Conservation (phyloP, 257 asterid genomes). For the Coffea canephora region DNA sequence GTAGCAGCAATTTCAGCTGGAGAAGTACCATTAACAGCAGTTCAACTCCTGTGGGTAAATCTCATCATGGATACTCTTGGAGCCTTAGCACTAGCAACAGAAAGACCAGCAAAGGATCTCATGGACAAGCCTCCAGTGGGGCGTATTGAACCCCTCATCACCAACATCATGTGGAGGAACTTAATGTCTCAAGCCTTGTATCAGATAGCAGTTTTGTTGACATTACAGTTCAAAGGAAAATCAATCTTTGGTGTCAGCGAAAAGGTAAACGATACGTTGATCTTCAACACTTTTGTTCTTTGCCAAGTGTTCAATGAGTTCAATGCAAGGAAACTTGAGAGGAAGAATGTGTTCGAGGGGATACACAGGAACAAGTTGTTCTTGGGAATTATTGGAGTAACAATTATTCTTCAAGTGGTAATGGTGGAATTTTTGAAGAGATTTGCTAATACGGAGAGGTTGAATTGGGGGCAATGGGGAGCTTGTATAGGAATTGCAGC, state of each 20-base stretch:
- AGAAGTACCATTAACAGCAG: no score
- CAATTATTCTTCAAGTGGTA: no score
- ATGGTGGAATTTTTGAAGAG: no score
- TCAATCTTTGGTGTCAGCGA: conserved; percentile 23
- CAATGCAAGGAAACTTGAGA: conserved; percentile 55
- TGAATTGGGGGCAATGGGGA: no score
- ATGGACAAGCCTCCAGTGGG: conserved; percentile 39
- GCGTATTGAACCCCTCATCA: conserved; percentile 40
- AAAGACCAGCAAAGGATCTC: no score
- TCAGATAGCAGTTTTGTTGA: conserved; percentile 34
- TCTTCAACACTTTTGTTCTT: conserved; percentile 55
- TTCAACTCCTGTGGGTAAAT: no score
- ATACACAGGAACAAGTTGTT: conserved; percentile 5
- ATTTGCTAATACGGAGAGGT: no score
- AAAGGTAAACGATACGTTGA: conserved; percentile 49
- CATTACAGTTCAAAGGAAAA: conserved; percentile 39
- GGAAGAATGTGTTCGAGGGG: conserved; percentile 56
- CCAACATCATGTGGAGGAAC: conserved; percentile 54
- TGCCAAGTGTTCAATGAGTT: conserved; percentile 65
- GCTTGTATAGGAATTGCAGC: no score
- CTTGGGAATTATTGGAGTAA: no score
- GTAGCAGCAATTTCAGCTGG: no score
- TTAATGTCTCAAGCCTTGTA: conserved; percentile 42
- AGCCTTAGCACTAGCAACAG: no score
- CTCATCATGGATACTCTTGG: no score